phyloP scores from a whole-genome alignment of 345 rosid species.

The Corchorus olitorius region DNA sequence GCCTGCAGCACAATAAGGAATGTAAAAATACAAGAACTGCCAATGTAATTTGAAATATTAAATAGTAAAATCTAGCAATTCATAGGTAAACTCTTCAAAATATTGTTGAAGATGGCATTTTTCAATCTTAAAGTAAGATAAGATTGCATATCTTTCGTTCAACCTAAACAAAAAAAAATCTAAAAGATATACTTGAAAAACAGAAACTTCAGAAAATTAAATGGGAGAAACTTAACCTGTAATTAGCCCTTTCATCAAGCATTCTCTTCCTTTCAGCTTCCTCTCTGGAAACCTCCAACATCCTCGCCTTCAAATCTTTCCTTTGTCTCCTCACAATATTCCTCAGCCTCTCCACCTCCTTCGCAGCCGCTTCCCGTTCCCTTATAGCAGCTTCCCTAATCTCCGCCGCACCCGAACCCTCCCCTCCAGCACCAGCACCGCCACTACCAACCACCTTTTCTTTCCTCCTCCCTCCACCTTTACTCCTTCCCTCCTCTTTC shows the following conservation, averaged over 20 bases:
- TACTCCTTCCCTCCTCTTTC: conserved; percentile 56
- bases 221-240: conserved; percentile 47
- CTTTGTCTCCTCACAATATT: conserved; percentile 71
- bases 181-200: no score
- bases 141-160: neutral
- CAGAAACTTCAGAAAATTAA: neutral
- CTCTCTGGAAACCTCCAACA: conserved; percentile 91
- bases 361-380: conserved; percentile 72
- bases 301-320: conserved; percentile 82
- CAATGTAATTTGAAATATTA: no score
- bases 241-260: conserved; percentile 87
- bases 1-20: conserved; percentile 47
- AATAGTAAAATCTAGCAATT: neutral
- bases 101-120: neutral
- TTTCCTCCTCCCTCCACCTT: conserved; percentile 57
- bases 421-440: conserved; percentile 29
- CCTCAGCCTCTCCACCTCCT: conserved; percentile 86
- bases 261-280: conserved; percentile 92
- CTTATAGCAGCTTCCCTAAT: conserved; percentile 63
- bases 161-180: neutral
- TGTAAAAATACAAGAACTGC: neutral
- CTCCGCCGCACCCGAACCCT: conserved; percentile 42
- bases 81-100: neutral
- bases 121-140: neutral
- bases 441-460: conserved; percentile 44